Evolutionary conservation across 2,329 filamentous ascomycete genomes (phyloP), one percentile per base, ranked within the genome.

Genomic region (Fusarium siculi): DNA sequence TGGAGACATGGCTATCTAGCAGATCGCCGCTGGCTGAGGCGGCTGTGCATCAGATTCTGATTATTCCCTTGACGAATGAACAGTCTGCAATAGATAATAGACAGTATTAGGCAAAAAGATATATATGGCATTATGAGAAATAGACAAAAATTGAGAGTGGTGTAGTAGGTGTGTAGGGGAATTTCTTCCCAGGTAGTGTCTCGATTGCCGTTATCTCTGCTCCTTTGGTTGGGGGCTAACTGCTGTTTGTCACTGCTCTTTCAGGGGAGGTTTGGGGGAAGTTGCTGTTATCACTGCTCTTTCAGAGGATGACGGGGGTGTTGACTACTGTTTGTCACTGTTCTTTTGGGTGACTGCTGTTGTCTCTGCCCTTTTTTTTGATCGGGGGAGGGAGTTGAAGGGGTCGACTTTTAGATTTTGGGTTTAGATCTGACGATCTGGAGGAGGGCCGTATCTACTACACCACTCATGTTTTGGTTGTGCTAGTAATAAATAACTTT

Each of bases 11-110:
- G 6, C 2, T 3, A 14, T 10, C 1, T 8, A 14, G 4, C 8
- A 9, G 3, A 12, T 2, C 21, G 67, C 84, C 84, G n/a, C 77
- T 77, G 5, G 82, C 85, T 4, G 82, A 84, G 76, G 81, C 68
- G 78, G 28, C 79, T 77, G 23, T 79, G 84, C 65, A 82, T 85
- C 23, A 82, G 11, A 85, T 81, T 16, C 69, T 85, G 37, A 70
- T 80, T 53, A 85, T 81, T 28, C 9, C 1, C 69, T 70, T 30
- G 12, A 67, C 12, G 37, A 70, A 70, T 7, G 40, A 68, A 2
- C 11, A 44, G 23, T 7, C 6, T 1, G 1, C 0, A 19, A 3
- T 36, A 23, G 9, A 15, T 6, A 1, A 14, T 7, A n/a, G 1
- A 30, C 7, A 40, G 8, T n/a, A 9, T 7, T 1, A n/a, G 2